Base-by-base conservation (phyloP, 257 asterid species). In the Ilex aquifolium region DNA sequence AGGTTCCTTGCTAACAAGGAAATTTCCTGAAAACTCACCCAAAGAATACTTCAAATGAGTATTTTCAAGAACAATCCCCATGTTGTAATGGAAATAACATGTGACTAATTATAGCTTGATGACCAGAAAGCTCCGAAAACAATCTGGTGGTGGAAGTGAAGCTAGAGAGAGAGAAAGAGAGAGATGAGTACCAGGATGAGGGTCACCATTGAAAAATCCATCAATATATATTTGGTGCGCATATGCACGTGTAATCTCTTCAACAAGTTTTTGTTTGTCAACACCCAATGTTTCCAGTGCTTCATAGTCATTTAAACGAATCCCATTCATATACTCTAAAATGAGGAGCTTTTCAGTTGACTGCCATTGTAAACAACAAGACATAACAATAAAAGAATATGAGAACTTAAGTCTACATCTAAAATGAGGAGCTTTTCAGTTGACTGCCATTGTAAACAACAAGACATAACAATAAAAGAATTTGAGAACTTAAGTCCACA, bases 181-280 rank as follows among this genome's bases (percentile, higher is more conserved):
- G 48, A 36, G 42, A 36, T 36, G 42, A 44, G 64, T 82, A 85
- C 95, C 98, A 67, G 98, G 98, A 71, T 92, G 98, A 72, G 98
- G 98, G 80, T 92, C 98, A 16, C 98, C 98, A 71, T 92, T 92
- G 83, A 92, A 92, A 77, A 92, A 92, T 54, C 98, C 98, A 83
- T 92, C 97, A 70, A 88, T 81, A 70, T 88, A 92, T 56, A 92
- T 92, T 76, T 92, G 98, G 77, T 92, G 98, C n/a, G 95, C 97
- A 82, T 86, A 92, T 15, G 98, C 96, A 2, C 98, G 95, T 13
- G 97, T 92, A 74, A 92, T 92, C 81, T 87, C 97, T 78, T 92
- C 97, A 27, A 92, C 93, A 67, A 92, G 82, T 77, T 83, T 92
- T 79, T 88, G 95, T 77, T 85, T 88, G 83, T 92, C 95, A 44